phyloP scores from a whole-genome alignment of 2,329 filamentous ascomycete genomes.

The Blumeria hordei region DNA sequence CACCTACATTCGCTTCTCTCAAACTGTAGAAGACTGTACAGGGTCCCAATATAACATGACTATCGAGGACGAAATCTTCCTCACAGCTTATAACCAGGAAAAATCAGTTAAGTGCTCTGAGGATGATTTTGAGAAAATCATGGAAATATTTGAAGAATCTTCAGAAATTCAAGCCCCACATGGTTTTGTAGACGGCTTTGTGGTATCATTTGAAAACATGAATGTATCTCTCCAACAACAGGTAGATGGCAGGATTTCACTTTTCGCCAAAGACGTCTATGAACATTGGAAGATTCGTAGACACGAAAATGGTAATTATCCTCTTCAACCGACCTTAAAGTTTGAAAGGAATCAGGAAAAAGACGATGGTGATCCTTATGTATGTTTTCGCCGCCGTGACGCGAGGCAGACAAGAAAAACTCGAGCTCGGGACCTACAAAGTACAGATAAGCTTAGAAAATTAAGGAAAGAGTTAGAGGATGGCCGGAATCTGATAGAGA shows the following conservation, averaged over 20 bases:
- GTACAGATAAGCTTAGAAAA: slow-evolving; percentile 82
- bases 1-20: slow-evolving; percentile 93
- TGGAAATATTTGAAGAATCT: slow-evolving; percentile 85
- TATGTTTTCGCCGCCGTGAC: slow-evolving; percentile 90
- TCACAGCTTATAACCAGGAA: slow-evolving; percentile 65
- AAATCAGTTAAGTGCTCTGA: slow-evolving; percentile 51
- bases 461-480: slow-evolving; percentile 79
- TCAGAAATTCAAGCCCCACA: slow-evolving; percentile 66
- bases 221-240: slow-evolving; percentile 36
- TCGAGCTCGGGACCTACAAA: slow-evolving; percentile 74
- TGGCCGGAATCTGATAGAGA: slow-evolving; percentile 53
- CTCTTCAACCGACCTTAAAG: slow-evolving; percentile 60
- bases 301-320: slow-evolving; percentile 39
- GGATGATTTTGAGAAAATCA: slow-evolving; percentile 78
- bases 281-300: slow-evolving; percentile 67
- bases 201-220: slow-evolving; percentile 56
- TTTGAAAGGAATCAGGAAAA: slow-evolving; percentile 87
- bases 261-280: slow-evolving; percentile 56
- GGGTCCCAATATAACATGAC: slow-evolving; percentile 87
- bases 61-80: slow-evolving; percentile 64
- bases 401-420: slow-evolving; percentile 89
- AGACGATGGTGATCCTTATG: slow-evolving; percentile 89
- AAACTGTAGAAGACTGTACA: slow-evolving; percentile 89
- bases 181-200: slow-evolving; percentile 70
- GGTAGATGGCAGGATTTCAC: slow-evolving; percentile 22